Conservation (phyloP, 495 filamentous ascomycete species). For the Astrothelium macrocarpum region DNA sequence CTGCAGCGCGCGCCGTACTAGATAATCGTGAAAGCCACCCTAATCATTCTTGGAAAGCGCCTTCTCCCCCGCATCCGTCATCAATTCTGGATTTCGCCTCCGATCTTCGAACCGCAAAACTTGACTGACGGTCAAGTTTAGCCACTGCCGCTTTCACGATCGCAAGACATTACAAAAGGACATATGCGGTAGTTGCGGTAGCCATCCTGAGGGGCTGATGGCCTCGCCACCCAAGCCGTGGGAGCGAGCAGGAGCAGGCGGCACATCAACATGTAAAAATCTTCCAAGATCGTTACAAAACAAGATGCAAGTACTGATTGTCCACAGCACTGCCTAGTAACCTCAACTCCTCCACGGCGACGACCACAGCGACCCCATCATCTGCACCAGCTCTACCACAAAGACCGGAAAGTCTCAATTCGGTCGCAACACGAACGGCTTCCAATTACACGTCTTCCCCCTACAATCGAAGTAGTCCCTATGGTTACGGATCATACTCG, state of each 20-base stretch:
- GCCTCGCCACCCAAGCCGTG: slow-evolving; percentile 88
- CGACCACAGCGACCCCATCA: slow-evolving; percentile 34
- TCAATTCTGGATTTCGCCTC: not conserved
- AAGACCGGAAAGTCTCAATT: slow-evolving; percentile 63
- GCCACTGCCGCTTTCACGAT: not conserved
- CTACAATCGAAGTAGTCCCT: slow-evolving; percentile 19
- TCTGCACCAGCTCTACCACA: slow-evolving; percentile 66
- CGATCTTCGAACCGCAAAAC: not conserved
- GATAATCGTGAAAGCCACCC: not conserved
- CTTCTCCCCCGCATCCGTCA: slow-evolving; percentile 4
- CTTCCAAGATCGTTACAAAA: not conserved
- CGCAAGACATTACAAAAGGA: not conserved
- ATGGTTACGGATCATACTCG: slow-evolving; percentile 44
- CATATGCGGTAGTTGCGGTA: not conserved
- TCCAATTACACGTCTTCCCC: slow-evolving; percentile 39
- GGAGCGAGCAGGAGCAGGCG: slow-evolving; percentile 65
- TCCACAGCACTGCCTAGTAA: not conserved
- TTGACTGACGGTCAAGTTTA: not conserved
- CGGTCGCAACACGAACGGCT: slow-evolving; percentile 73
- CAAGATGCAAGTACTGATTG: not conserved
- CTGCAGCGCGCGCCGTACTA: not conserved
- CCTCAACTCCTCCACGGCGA: slow-evolving; percentile 17
- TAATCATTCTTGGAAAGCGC: not conserved
- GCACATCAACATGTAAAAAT: slow-evolving; percentile 28
- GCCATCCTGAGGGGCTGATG: not conserved